Base-by-base conservation (phyloP, 129 eudicot genomes). In the Ambrosia artemisiifolia region DNA sequence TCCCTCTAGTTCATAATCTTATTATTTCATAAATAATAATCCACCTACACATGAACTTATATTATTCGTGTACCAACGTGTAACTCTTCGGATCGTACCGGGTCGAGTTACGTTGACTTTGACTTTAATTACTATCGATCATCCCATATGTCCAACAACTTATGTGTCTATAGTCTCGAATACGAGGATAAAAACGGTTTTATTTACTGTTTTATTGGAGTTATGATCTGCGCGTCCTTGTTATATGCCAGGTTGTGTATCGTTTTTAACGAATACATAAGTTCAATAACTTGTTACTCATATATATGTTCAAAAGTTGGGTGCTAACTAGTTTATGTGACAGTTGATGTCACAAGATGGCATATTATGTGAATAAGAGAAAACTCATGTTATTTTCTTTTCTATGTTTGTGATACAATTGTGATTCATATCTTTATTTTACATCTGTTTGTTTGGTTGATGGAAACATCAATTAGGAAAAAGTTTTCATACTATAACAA, bases 111-210 rank as follows among this genome's bases (percentile, higher is more conserved):
- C n/a, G n/a, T n/a, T n/a, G n/a, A n/a, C n/a, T n/a, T n/a, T n/a
- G n/a, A n/a, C n/a, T n/a, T n/a, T n/a, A n/a, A n/a, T n/a, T n/a
- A n/a, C n/a, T n/a, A n/a, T n/a, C n/a, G n/a, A n/a, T n/a, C n/a
- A n/a, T n/a, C n/a, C n/a, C n/a, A n/a, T n/a, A n/a, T n/a, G n/a
- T n/a, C n/a, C n/a, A n/a, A n/a, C n/a, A n/a, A 71, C 68, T 55
- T 67, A 64, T 63, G 71, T 70, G 72, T 70, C 80, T 68, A 59
- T 76, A 76, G 74, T 75, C 80, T 56, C 69, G 54, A 61, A 69
- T 71, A 70, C 60, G 34, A 68, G 62, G 69, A 76, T 35, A 32
- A 44, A 43, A 63, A 70, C 61, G 48, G 72, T 63, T 63, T 63
- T 63, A 30, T 62, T 70, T 62, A 69, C 46, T 71, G 65, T 63